Base-by-base conservation (phyloP, 768 basidiomycete genomes). In the Russula griseocarnosa region DNA sequence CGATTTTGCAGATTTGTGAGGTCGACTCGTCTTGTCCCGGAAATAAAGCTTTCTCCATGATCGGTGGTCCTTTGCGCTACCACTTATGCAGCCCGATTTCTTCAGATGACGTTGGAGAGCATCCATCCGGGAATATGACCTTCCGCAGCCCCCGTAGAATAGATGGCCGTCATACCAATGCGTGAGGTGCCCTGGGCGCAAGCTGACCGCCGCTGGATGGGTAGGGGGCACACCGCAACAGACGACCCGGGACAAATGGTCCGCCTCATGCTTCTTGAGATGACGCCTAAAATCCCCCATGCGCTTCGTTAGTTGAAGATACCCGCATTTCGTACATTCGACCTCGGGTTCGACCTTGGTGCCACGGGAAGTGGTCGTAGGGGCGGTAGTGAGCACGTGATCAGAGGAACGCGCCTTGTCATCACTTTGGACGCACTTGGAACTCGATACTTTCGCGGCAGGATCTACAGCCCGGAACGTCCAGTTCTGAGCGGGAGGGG, bases 101-200 rank as follows among this genome's bases (percentile, higher is more conserved):
- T 49, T 40, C 38, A 65, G 42, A 32, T 65, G 63, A 10, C 63
- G 58, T 22, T 60, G 58, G 13, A 65, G 54, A 10, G 63, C 58
- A 20, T 65, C 63, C 63, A 60, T 65, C 14, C 63, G 22, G 6
- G 63, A 55, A 51, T 60, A 65, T 3, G 58, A 26, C 40, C 34
- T 65, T 16, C 63, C 63, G 20, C 63, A 65, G 5, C 63, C 63
- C 3, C 63, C 63, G 36, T 50, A 20, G 53, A 65, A 65, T 18
- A 24, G 28, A 3, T 4, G 18, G 7, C 32, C 34, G 5, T 42
- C 38, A 46, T 54, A 63, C 26, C 10, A 14, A 54, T 14, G 58
- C 22, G 26, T 11, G 22, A 36, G 34, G 44, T 54, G 36, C 22
- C 52, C 52, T 0, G 34, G n/a, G 34, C 7, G 24, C 44, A 59